Base-by-base conservation (phyloP, 148 eudicot genomes). In the Amaranthus palmeri region DNA sequence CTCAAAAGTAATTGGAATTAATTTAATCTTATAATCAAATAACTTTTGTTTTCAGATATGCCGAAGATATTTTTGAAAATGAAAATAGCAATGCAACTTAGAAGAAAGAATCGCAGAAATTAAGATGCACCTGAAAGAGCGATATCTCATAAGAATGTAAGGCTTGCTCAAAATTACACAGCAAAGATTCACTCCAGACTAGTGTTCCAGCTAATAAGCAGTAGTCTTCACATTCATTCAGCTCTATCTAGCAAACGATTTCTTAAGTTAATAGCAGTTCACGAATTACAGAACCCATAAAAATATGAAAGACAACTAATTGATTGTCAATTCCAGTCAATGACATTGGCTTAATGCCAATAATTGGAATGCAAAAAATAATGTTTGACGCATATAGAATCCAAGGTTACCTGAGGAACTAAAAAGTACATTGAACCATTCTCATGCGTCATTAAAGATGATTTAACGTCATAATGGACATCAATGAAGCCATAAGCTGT, bases 401-500 rank as follows among this genome's bases (percentile, higher is more conserved):
- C 82, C 42, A 72, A 64, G 54, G 45, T 82, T 79, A 96, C 99
- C 90, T 90, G 91, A 66, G 99, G 99, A 80, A 96, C 83, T 54
- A 88, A 82, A 61, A 90, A 76, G 82, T 85, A 88, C 79, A 74
- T 82, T 63, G 92, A 88, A 83, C 87, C 88, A 73, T 64, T 82
- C 66, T 73, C 82, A 63, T 58, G 83, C 85, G 77, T 80, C 77
- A 82, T 44, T 66, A 82, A 79, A 73, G 92, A 82, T 59, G 87
- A 77, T 40, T 75, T 72, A 68, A 78, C 48, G 77, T 87, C 83
- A 67, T 81, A 78, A 74, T 80, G 73, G 69, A 81, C 57, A 83
- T 85, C 91, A 77, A 72, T 72, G 77, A 87, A 92, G 69, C 97
- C 96, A 81, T 96, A 96, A 68, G 92, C 90, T 78, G 71, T 81